Evolutionary conservation across 257 asterid genomes (phyloP), one percentile per base, ranked within the genome.

Genomic region (Dorcoceras hygrometricum): DNA sequence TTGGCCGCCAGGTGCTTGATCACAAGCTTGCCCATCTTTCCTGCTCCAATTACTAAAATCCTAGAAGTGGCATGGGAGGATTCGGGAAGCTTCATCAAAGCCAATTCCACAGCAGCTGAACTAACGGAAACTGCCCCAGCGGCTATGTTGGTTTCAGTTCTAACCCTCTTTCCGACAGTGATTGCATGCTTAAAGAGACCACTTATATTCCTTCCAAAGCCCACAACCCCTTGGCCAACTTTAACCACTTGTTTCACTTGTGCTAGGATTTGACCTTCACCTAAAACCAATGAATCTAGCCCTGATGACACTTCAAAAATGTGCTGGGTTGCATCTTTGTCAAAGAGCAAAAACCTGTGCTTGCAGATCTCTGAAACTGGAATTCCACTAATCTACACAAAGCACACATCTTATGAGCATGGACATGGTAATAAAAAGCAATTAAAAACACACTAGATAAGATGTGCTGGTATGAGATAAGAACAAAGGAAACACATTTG

Each of bases 1-100:
- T 92, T 92, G 19, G 98, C 95, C 0, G 46, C 90, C 85, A 92
- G 78, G 80, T 89, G 97, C 79, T 89, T 92, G 81, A 92, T 84
- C 66, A 92, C 98, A n/a, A 92, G 96, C 81, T 92, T 92, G 31
- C 98, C 98, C 98, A 92, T 89, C 73, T 92, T 89, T 43, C 98
- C 98, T 5, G 98, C 97, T 61, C 98, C 98, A 63, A 92, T 76
- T 9, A 92, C 83, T 55, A 92, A 59, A 90, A 87, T 84, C 63
- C 95, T 82, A 11, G 96, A 88, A 32, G 82, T 75, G 57, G 84
- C 70, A 4, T 89, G 93, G 46, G 89, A 83, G 59, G 83, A 66
- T 48, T 83, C 83, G 0, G 98, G 98, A 73, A 92, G 81, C 84
- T 92, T 92, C 97, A 87, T 86, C 59, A 89, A 58, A 61, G 98